Percentiles rank a stretch among this genome's conserved stretches.
Conservation (phyloP, 2,329 filamentous ascomycete species). For the Epichloe typhina region DNA sequence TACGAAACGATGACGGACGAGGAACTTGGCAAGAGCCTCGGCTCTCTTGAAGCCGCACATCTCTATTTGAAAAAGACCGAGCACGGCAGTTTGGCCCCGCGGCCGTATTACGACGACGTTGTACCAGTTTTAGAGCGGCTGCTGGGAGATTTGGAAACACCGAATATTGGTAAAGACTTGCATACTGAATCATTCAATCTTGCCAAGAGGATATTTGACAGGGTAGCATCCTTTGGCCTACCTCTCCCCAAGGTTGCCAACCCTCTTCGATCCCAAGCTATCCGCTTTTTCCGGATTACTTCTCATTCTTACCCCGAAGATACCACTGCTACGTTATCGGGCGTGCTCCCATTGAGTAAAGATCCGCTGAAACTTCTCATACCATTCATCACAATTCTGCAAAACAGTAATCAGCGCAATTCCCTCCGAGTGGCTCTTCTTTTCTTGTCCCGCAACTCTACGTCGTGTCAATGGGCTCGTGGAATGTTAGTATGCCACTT, state of each 20-base stretch:
- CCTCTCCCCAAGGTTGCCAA: constrained; percentile 6
- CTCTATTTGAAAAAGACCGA: constrained; percentile 1
- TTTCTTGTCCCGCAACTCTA: constrained; percentile 5
- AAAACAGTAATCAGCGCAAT: constrained; percentile 4
- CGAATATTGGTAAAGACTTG: neutral
- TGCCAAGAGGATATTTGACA: constrained; percentile 10
- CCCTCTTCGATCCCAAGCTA: constrained; percentile 9
- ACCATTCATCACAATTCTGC: neutral
- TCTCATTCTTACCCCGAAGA: constrained; percentile 8
- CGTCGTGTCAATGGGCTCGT: constrained; percentile 5
- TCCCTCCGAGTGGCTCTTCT: constrained; percentile 6
- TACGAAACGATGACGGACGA: neutral
- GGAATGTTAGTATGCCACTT: constrained; percentile 8
- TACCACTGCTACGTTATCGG: constrained; percentile 10
- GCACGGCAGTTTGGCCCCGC: neutral
- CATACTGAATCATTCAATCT: constrained; percentile 2
- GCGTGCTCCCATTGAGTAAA: constrained; percentile 11
- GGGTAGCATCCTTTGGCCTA: constrained; percentile 7
- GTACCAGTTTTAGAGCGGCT: constrained; percentile 5
- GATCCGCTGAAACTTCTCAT: constrained; percentile 9
- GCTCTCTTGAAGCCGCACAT: constrained; percentile 1
- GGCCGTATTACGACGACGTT: constrained; percentile 5
- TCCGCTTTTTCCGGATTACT: constrained; percentile 14
- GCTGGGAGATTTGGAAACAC: constrained; percentile 3
- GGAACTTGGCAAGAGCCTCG: neutral